phyloP scores from a whole-genome alignment of 2,329 filamentous ascomycete genomes.

The Sclerotinia spermophila region DNA sequence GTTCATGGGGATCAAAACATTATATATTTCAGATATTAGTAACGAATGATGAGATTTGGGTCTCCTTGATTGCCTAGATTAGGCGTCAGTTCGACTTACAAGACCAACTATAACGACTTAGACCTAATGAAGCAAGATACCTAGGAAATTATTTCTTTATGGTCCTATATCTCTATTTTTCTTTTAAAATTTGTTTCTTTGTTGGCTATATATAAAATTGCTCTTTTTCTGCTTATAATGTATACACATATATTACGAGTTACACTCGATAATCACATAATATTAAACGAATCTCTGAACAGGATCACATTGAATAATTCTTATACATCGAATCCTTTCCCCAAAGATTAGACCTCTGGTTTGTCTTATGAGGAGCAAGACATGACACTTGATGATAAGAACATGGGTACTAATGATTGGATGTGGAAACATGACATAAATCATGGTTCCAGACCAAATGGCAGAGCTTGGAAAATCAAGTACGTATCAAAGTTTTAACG shows the following conservation, averaged over 20 bases:
- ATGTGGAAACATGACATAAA: too few species aligned
- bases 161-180: too few species aligned
- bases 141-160: not conserved
- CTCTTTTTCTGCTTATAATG: too few species aligned
- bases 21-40: not conserved
- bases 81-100: not conserved
- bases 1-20: not conserved
- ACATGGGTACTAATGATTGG: not conserved
- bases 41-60: not conserved
- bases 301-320: not conserved
- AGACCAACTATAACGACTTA: not conserved
- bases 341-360: too few species aligned
- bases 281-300: not conserved
- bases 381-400: not conserved
- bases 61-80: not conserved
- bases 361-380: too few species aligned
- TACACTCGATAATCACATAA: not conserved
- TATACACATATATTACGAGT: too few species aligned
- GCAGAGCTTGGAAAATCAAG: not conserved
- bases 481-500: not conserved
- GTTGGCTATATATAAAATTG: too few species aligned
- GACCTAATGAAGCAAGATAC: not conserved
- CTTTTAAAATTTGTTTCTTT: too few species aligned
- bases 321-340: too few species aligned
- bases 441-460: too few species aligned